Evolutionary conservation across 805 yeast species (phyloP).

Genomic region (Barnettozyma sp.): DNA sequence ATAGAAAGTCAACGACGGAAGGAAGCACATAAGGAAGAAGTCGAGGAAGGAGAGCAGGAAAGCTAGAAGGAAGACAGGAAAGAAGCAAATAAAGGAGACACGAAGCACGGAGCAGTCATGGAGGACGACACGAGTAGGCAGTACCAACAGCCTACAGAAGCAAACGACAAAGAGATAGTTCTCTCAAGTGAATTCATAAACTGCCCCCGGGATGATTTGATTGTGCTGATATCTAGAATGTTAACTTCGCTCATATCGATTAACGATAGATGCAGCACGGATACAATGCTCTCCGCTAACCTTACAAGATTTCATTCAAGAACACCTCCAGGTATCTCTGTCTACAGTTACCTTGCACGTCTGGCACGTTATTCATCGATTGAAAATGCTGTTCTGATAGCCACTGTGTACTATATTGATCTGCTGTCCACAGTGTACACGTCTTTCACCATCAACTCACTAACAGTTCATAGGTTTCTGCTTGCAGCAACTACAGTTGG

Average conservation of each 20-base stretch:
- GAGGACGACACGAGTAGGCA: too few relatives aligned
- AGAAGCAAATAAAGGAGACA: too few relatives aligned
- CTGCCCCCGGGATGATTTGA: constrained; percentile 65
- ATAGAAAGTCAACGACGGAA: too few relatives aligned
- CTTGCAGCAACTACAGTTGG: constrained; percentile 88
- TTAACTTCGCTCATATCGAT: constrained; percentile 63
- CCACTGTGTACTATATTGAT: constrained; percentile 88
- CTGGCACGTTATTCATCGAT: constrained; percentile 77
- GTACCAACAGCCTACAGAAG: neutral
- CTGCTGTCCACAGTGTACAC: constrained; percentile 71
- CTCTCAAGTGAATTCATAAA: constrained; percentile 43
- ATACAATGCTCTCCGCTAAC: constrained; percentile 30
- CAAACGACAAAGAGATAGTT: constrained; percentile 1
- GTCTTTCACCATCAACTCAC: constrained; percentile 75
- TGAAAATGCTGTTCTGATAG: constrained; percentile 73
- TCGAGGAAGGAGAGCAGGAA: too few relatives aligned
- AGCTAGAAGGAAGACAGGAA: too few relatives aligned
- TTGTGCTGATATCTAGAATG: constrained; percentile 73
- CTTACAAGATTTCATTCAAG: constrained; percentile 91
- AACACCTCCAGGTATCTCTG: constrained; percentile 83
- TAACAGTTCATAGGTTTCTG: constrained; percentile 89
- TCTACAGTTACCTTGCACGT: constrained; percentile 68
- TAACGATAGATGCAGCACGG: constrained; percentile 49
- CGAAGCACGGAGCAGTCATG: too few relatives aligned
- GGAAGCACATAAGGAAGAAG: too few relatives aligned